Evolutionary conservation across 2,329 filamentous ascomycete genomes (phyloP), one percentile per base, ranked within the genome.

Genomic region (Ascochyta koolunga): DNA sequence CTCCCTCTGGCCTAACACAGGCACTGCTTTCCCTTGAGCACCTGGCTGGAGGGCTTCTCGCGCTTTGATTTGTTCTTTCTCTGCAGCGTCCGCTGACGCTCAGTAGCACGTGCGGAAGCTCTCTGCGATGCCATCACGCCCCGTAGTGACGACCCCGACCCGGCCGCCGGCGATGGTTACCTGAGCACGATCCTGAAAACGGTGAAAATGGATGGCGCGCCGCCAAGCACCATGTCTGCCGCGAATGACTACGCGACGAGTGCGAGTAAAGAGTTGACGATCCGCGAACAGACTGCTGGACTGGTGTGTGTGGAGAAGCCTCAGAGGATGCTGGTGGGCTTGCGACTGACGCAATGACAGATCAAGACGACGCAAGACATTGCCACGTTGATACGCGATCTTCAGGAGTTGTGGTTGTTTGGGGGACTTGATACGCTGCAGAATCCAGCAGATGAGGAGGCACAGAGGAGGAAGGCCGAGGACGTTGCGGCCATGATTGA

Each of bases 361-460:
- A 81, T 87, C 58, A 82, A 83, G 51, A 81, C 83, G 1, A 82
- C 83, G 13, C 86, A 89, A 73, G 85, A 88, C 49, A 77, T 87
- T 10, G 78, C 86, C 53, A 79, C 80, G 11, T 70, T 89, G 13
- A 86, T 84, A 22, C 81, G 86, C 19, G 79, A 82, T 22, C 77
- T 89, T 73, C 87, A 89, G 67, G 86, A 89, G 66, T 78, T 85
- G 19, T 89, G 86, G 86, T 76, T 88, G 5, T 88, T 87, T 62
- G 86, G 86, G 3, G 83, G 84, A 52, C 77, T 89, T 37, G 80
- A 87, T 51, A 86, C 84, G 0, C 68, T 87, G 1, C 58, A 63
- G 25, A 63, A 72, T 27, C 56, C 61, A 6, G 59, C 58, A 19
- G 70, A 73, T n/a, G 64, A 67, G 54, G 64, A 57, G 15, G 39